Conservation (phyloP, 805 yeast genomes). For the Komagataella pseudopastoris region DNA sequence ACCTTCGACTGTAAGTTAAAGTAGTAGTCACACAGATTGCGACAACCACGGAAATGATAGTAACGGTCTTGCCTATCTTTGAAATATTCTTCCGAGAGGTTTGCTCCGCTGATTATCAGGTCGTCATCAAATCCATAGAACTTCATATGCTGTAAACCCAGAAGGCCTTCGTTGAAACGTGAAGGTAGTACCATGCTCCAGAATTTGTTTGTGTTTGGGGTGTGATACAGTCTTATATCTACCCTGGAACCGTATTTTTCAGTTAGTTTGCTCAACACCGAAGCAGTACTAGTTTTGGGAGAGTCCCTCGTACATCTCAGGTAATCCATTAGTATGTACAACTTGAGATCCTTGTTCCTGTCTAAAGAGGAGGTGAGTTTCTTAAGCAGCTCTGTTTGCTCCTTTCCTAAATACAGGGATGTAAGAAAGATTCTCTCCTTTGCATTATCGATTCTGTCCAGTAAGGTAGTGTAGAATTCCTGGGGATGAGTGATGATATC, state of each 20-base stretch:
- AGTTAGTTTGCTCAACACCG: constrained; percentile 53
- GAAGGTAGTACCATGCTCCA: constrained; percentile 57
- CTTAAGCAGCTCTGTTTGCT: constrained; percentile 62
- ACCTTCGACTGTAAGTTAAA: constrained; percentile 56
- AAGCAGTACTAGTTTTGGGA: constrained; percentile 68
- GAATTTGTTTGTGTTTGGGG: constrained; percentile 71
- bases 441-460: constrained; percentile 48
- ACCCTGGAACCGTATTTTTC: constrained; percentile 57
- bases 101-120: constrained; percentile 82
- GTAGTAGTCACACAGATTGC: constrained; percentile 55
- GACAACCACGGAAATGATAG: constrained; percentile 46
- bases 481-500: constrained; percentile 52
- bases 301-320: constrained; percentile 89
- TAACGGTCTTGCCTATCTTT: constrained; percentile 92
- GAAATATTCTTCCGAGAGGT: constrained; percentile 82
- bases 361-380: constrained; percentile 48
- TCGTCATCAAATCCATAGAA: constrained; percentile 91
- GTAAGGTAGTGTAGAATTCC: constrained; percentile 58
- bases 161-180: constrained; percentile 75
- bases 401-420: constrained; percentile 75
- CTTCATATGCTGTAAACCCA: constrained; percentile 95
- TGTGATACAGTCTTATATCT: constrained; percentile 73
- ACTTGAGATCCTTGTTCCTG: constrained; percentile 45
- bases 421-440: constrained; percentile 63
- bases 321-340: constrained; percentile 73